phyloP scores from a whole-genome alignment of 177 flowering plant genomes.

The Telopea speciosissima region DNA sequence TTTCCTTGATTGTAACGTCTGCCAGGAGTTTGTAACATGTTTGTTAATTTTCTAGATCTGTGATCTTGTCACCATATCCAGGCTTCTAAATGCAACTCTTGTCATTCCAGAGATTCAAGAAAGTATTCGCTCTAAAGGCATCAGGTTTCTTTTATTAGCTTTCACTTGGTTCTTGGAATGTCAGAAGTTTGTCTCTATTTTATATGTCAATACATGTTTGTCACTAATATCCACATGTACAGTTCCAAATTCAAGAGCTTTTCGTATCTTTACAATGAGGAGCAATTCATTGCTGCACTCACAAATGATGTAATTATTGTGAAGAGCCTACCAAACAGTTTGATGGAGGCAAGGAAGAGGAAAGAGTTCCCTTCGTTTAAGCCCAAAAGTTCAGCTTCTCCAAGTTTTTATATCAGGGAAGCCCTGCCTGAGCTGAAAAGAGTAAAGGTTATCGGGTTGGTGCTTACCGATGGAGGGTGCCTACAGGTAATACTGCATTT shows the following conservation, averaged over 20 bases:
- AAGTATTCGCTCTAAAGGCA: constrained; percentile 73
- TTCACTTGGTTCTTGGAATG: constrained; percentile 3
- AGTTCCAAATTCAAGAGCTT: constrained; percentile 85
- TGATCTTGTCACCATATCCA: constrained; percentile 92
- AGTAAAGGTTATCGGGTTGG: constrained; percentile 64
- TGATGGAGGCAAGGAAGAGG: constrained; percentile 61
- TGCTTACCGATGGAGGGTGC: constrained; percentile 76
- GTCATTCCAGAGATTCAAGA: constrained; percentile 96
- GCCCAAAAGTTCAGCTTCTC: constrained; percentile 64
- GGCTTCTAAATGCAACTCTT: constrained; percentile 96
- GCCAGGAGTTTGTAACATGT: constrained; percentile 35
- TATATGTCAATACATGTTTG: constrained; percentile 4
- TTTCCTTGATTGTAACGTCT: constrained; percentile 8
- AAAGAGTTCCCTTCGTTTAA: constrained; percentile 58
- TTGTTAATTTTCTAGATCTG: constrained; percentile 69
- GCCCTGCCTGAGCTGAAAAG: constrained; percentile 63
- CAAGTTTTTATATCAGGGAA: constrained; percentile 53
- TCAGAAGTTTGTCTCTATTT: constrained; percentile 4
- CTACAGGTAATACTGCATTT: constrained; percentile 56
- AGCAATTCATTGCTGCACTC: constrained; percentile 76
- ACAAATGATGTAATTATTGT: constrained; percentile 65
- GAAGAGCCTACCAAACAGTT: constrained; percentile 62
- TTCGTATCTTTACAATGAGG: constrained; percentile 93
- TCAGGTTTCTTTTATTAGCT: constrained; percentile 50
- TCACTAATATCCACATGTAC: constrained; percentile 23